Percentiles rank a stretch among this genome's conserved stretches.
Conservation (phyloP, 768 basidiomycete species). For the Lentinula boryana region DNA sequence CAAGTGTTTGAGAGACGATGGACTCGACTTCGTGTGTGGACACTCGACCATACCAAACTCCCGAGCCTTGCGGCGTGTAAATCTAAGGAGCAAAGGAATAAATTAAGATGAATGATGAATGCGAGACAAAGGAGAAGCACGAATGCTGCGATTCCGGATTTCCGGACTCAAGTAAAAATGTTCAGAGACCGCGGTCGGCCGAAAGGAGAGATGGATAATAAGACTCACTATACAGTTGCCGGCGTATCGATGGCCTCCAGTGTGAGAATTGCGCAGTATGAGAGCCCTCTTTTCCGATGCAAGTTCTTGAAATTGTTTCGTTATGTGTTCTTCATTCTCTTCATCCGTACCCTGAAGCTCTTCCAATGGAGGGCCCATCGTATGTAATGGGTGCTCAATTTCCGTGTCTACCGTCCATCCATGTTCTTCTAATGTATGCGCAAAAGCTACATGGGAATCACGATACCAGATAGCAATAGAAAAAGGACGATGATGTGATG, state of each 20-base stretch:
- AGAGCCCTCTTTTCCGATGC: conserved; percentile 61
- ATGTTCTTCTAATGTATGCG: conserved; percentile 51
- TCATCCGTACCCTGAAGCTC: conserved; percentile 44
- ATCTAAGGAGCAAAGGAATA: conserved; percentile 41
- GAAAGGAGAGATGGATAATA: neutral
- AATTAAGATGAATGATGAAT: neutral
- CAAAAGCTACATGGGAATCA: conserved; percentile 43
- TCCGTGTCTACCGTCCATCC: conserved; percentile 77
- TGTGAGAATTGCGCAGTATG: conserved; percentile 82
- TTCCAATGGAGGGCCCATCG: conserved; percentile 53
- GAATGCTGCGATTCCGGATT: neutral
- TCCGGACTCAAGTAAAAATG: neutral
- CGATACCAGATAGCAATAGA: conserved; percentile 11
- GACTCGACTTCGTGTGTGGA: conserved; percentile 84
- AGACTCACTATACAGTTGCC: conserved; percentile 82
- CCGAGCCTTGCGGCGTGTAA: conserved; percentile 78
- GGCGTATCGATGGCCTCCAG: conserved; percentile 91
- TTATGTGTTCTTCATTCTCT: conserved; percentile 53
- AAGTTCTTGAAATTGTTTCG: conserved; percentile 45
- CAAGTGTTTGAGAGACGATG: conserved; percentile 83
- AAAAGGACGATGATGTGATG: conserved; percentile 3
- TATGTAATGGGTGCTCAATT: conserved; percentile 49
- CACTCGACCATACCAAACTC: conserved; percentile 93
- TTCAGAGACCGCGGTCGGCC: neutral
- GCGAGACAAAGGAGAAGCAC: neutral